These are phyloP conservation scores for Microcyclospora tardicrescens DNA, from an alignment of 2,329 filamentous ascomycete species.

Conservation along the genomic window DNA sequence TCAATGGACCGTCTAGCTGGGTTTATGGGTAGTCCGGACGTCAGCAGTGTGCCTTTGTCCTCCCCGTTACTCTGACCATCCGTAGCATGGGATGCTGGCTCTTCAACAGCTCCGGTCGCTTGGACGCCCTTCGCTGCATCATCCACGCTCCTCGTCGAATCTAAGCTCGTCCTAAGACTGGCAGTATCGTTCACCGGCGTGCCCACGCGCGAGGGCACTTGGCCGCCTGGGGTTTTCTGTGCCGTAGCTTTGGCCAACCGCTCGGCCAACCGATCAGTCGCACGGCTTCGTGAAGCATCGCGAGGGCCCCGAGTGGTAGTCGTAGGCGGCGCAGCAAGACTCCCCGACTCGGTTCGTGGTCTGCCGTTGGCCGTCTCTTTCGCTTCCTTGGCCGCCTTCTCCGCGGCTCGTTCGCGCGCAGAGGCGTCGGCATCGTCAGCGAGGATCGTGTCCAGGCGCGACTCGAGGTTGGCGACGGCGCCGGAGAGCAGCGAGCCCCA, in stretches of 20 bases:
- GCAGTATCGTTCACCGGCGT: constrained; percentile 38
- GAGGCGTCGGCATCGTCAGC: constrained; percentile 56
- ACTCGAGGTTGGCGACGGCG: constrained; percentile 88
- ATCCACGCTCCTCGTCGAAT: constrained; percentile 24
- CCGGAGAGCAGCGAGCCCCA: constrained; percentile 59
- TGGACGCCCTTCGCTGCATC: constrained; percentile 2
- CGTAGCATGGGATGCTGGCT: not conserved
- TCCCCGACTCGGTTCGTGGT: constrained; percentile 13
- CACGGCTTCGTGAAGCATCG: constrained; percentile 50
- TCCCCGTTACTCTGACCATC: not conserved
- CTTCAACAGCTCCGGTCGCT: constrained; percentile 3
- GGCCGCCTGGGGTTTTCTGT: constrained; percentile 47
- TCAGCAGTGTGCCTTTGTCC: constrained; percentile 12
- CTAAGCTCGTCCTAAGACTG: constrained; percentile 33
- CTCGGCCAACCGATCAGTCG: constrained; percentile 78
- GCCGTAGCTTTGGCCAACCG: constrained; percentile 77
- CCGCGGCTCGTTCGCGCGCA: constrained; percentile 29
- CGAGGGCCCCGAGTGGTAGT: constrained; percentile 40
- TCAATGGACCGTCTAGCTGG: constrained; percentile 21
- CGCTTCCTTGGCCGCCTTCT: constrained; percentile 22
- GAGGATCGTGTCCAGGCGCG: constrained; percentile 79
- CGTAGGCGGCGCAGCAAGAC: constrained; percentile 9
- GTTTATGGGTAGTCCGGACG: constrained; percentile 23
- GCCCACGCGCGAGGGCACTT: constrained; percentile 34
- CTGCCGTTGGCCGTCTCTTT: constrained; percentile 6